A percentile compares a stretch with the other conserved stretches of the same genome.
These are phyloP conservation scores for Leucocoprinus birnbaumii DNA, from an alignment of 768 basidiomycete genomes.

Conservation along the genomic window DNA sequence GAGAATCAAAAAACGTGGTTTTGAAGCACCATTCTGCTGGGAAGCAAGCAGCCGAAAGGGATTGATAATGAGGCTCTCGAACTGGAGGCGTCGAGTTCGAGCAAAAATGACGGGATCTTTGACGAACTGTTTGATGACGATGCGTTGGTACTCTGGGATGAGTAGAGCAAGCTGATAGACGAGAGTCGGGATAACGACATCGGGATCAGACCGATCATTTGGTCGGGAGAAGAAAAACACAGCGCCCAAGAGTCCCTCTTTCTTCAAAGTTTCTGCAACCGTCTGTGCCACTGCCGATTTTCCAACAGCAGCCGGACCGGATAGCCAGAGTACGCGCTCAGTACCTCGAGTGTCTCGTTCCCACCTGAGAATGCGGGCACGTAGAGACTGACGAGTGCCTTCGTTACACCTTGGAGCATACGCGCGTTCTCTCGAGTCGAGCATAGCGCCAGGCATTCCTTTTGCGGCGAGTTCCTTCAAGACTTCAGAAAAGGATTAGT, in stretches of 20 bases:
- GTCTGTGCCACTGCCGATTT: slow-evolving; percentile 7
- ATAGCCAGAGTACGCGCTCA: slow-evolving; percentile 1
- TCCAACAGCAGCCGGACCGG: slow-evolving; percentile 9
- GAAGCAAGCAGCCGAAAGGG: neutral
- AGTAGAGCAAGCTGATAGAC: slow-evolving; percentile 1
- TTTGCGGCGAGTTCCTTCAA: neutral
- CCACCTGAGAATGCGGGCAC: too few relatives aligned
- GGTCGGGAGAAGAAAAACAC: slow-evolving; percentile 7
- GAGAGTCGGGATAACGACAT: neutral
- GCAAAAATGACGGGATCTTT: neutral
- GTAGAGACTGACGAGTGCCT: neutral
- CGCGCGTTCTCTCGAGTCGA: neutral
- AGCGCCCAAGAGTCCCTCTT: neutral
- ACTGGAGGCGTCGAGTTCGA: neutral
- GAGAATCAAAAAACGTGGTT: neutral
- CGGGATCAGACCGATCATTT: neutral
- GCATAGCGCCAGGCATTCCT: neutral
- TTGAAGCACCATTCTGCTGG: too few relatives aligned
- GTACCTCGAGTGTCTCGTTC: too few relatives aligned
- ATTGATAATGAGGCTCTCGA: neutral
- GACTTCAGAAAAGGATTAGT: too few relatives aligned
- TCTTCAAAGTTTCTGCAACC: neutral
- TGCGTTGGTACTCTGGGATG: neutral
- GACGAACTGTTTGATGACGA: neutral
- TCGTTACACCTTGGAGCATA: neutral